These are phyloP conservation scores for Tolypocladium album DNA, from an alignment of 2,329 filamentous ascomycete species.

Conservation along the genomic window DNA sequence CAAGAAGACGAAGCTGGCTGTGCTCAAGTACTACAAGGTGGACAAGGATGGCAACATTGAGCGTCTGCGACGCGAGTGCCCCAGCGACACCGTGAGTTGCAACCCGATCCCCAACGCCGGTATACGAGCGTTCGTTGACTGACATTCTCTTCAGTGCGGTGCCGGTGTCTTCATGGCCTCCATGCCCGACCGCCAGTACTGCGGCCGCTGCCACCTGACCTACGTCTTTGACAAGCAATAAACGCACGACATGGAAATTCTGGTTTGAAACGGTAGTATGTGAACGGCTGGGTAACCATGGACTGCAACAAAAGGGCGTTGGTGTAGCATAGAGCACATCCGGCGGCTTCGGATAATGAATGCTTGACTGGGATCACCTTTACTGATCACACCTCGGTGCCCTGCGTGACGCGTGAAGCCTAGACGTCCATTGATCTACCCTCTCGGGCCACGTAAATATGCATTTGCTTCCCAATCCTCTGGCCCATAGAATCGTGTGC, in stretches of 20 bases:
- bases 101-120: no score
- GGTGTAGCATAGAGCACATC: slow-evolving; percentile 32
- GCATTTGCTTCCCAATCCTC: no score
- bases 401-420: slow-evolving; percentile 3
- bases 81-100: slow-evolving; percentile 67
- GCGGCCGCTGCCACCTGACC: slow-evolving; percentile 62
- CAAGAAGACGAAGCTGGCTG: slow-evolving; percentile 99
- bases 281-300: slow-evolving; percentile 18
- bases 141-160: slow-evolving; percentile 58
- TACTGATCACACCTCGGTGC: background rate
- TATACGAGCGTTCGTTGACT: background rate
- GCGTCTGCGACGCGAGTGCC: slow-evolving; percentile 97
- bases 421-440: background rate
- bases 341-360: slow-evolving; percentile 27
- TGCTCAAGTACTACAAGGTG: slow-evolving; percentile 99
- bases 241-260: slow-evolving; percentile 18
- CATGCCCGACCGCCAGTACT: slow-evolving; percentile 99
- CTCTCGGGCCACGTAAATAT: no score
- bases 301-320: slow-evolving; percentile 25
- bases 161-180: slow-evolving; percentile 99
- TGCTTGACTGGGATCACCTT: slow-evolving; percentile 16
- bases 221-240: slow-evolving; percentile 64
- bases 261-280: slow-evolving; percentile 18
- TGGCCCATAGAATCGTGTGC: background rate
- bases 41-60: slow-evolving; percentile 99